A percentile compares a stretch with the other conserved stretches of the same genome.
phyloP scores from a whole-genome alignment of 495 filamentous ascomycete genomes.

The Neurospora africana region DNA sequence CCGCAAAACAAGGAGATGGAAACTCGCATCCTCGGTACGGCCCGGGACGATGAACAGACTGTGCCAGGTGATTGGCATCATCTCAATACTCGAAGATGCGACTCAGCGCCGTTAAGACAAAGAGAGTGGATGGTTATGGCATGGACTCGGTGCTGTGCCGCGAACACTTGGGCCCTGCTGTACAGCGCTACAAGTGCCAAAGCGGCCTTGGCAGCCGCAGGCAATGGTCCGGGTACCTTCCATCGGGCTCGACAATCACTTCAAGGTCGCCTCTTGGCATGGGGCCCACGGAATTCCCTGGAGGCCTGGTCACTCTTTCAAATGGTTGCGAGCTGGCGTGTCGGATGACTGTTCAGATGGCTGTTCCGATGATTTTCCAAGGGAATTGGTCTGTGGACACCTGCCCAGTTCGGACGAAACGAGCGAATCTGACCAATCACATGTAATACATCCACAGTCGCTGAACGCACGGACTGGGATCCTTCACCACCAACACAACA shows the following conservation, averaged over 20 bases:
- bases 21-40: background rate
- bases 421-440: background rate
- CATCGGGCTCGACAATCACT: background rate
- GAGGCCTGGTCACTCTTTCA: background rate
- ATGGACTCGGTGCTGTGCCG: background rate
- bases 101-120: background rate
- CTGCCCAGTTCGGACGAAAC: background rate
- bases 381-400: background rate
- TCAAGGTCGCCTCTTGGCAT: background rate
- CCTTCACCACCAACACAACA: background rate
- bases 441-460: background rate
- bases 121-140: background rate
- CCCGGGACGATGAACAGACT: background rate
- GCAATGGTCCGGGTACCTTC: background rate
- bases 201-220: background rate
- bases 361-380: background rate
- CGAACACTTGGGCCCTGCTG: background rate
- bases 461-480: background rate
- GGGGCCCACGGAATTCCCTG: background rate
- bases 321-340: background rate
- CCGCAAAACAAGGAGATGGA: background rate
- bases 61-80: background rate
- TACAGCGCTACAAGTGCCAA: background rate
- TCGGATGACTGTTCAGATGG: background rate
- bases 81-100: background rate